These are phyloP conservation scores for Pseudogymnoascus sp. DNA, from an alignment of 2,329 filamentous ascomycete species.

Conservation along the genomic window DNA sequence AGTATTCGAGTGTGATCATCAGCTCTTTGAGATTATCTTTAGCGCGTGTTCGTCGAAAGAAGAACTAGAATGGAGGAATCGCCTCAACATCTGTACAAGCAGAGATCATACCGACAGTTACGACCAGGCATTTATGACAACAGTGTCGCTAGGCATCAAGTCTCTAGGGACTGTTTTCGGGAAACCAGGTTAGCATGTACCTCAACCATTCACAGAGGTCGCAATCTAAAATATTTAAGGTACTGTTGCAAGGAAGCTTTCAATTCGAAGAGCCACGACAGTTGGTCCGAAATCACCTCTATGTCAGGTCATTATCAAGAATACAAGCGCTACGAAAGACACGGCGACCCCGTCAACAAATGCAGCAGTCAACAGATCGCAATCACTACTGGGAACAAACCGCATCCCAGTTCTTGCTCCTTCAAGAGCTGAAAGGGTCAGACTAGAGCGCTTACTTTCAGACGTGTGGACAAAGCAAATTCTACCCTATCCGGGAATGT, in stretches of 20 bases:
- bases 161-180: constrained; percentile 69
- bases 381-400: constrained; percentile 66
- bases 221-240: constrained; percentile 32
- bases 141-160: constrained; percentile 62
- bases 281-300: constrained; percentile 59
- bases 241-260: constrained; percentile 58
- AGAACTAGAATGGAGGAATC: constrained; percentile 68
- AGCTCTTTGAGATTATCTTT: constrained; percentile 76
- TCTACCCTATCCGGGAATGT: constrained; percentile 78
- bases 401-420: constrained; percentile 65
- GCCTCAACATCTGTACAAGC: constrained; percentile 47
- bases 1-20: constrained; percentile 68
- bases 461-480: constrained; percentile 80
- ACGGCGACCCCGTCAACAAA: constrained; percentile 37
- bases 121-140: constrained; percentile 48
- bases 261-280: constrained; percentile 71
- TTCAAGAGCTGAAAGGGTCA: constrained; percentile 64
- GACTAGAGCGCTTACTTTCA: constrained; percentile 63
- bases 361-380: constrained; percentile 62
- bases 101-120: constrained; percentile 41
- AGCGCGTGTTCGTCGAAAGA: constrained; percentile 78
- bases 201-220: background rate
- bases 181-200: constrained; percentile 47
- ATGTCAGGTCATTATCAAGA: constrained; percentile 77
- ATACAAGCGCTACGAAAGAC: constrained; percentile 64